Evolutionary conservation across 495 filamentous ascomycete species (phyloP).

Genomic region (Penicillium samsonianum): DNA sequence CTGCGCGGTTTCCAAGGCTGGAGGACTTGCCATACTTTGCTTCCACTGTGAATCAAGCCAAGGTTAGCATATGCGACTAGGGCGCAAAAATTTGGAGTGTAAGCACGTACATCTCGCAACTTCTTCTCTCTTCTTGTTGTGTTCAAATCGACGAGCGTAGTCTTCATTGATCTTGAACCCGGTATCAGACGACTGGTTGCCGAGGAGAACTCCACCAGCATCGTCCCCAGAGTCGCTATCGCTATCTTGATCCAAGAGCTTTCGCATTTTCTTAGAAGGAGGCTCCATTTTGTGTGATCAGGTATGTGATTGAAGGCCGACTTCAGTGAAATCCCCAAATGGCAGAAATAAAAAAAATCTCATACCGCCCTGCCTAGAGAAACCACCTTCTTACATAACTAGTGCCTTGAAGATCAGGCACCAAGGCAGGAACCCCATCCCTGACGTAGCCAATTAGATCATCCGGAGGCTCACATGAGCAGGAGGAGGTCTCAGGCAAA

Average conservation of each 20-base stretch:
- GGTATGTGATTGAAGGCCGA: slow-evolving; percentile 2
- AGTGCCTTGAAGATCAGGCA: slow-evolving; percentile 20
- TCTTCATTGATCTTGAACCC: slow-evolving; percentile 85
- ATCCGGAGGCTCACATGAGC: slow-evolving; percentile 13
- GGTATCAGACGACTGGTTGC: slow-evolving; percentile 30
- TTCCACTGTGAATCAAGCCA: slow-evolving; percentile 60
- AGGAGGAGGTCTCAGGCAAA: slow-evolving; percentile 9
- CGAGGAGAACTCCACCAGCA: slow-evolving; percentile 47
- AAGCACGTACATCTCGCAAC: slow-evolving; percentile 66
- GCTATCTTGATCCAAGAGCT: slow-evolving; percentile 50
- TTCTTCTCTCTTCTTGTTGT: slow-evolving; percentile 96
- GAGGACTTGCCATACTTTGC: slow-evolving; percentile 71
- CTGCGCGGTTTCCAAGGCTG: slow-evolving; percentile 34
- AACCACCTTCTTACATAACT: slow-evolving; percentile 18
- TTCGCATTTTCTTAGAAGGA: slow-evolving; percentile 49
- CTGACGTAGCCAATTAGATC: slow-evolving; percentile 51
- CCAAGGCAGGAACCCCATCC: slow-evolving; percentile 18
- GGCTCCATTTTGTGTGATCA: slow-evolving; percentile 40
- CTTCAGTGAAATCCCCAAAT: slow-evolving; percentile 13
- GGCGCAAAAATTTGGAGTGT: not conserved
- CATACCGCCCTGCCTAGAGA: slow-evolving; percentile 19
- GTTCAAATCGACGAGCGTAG: slow-evolving; percentile 85
- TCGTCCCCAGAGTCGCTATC: slow-evolving; percentile 60
- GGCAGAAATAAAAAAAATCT: slow-evolving; percentile 39
- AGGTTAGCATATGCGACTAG: not conserved